Evolutionary conservation across 176 grass and related monocot genomes (phyloP), one percentile per base, ranked within the genome.

Genomic region (Raddia distichophylla): DNA sequence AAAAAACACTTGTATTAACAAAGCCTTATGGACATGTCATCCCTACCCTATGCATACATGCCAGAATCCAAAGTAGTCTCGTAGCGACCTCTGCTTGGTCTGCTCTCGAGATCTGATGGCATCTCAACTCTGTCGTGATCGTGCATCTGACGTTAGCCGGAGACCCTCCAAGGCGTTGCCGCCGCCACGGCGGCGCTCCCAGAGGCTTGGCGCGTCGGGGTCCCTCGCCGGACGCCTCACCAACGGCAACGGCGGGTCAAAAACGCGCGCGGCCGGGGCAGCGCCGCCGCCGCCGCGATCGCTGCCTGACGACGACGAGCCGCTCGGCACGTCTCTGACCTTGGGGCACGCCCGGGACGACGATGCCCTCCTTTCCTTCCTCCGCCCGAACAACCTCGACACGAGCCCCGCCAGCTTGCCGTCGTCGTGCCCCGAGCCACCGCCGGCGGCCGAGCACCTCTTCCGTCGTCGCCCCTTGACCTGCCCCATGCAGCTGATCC

Each of bases 401-500:
- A 70, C 19, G 13, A 89, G 37, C 64, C 35, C 20, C 55, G 40
- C 55, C 76, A 89, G 37, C 76, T 43, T 55, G 70, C 62, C 45
- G 75, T 66, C 49, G 0, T 11, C 18, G 70, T 50, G 12, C 16
- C 10, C 40, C 37, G 54, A 14, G 2, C 33, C 54, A 34, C 35
- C 64, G 22, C 64, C 3, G 10, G 16, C 5, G 10, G 16, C 13
- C 14, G 76, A 18, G 47, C 69, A 80, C 1, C 46, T 33, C 53
- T 3, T 45, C 27, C 27, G 27, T 27, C 27, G 27, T 16, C 10
- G 49, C 37, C 87, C 82, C 63, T 89, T 89, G 71, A 89, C 64
- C 70, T 89, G 76, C 71, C 87, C 87, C 87, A 85, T 76, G 82
- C 77, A 89, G 71, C 47, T 47, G 82, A 89, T 85, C 87, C 82